These are phyloP conservation scores for Macrophomina phaseolina DNA, from an alignment of 2,329 filamentous ascomycete genomes.

Conservation along the genomic window DNA sequence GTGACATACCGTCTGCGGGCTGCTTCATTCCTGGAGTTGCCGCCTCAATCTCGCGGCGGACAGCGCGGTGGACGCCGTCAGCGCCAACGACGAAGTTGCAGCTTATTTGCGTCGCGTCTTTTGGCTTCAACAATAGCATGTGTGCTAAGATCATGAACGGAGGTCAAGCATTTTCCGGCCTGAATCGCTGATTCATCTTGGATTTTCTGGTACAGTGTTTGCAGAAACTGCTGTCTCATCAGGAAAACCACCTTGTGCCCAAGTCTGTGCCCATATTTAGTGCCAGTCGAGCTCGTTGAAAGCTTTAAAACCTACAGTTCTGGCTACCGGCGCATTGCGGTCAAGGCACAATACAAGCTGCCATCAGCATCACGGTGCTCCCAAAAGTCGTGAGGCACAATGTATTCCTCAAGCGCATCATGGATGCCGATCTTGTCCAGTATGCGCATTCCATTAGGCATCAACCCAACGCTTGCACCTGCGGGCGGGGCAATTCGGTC, in stretches of 20 bases:
- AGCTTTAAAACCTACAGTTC: background rate
- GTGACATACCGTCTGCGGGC: slow-evolving; percentile 4
- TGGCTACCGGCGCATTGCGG: slow-evolving; percentile 24
- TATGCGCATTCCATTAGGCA: slow-evolving; percentile 26
- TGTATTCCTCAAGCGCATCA: slow-evolving; percentile 8
- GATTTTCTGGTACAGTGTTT: slow-evolving; percentile 35
- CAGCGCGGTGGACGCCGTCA: slow-evolving; percentile 23
- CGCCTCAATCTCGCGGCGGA: slow-evolving; percentile 25
- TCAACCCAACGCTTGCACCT: slow-evolving; percentile 24
- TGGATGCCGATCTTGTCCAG: slow-evolving; percentile 24
- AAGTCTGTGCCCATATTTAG: background rate
- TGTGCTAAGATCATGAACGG: background rate
- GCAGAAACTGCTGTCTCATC: slow-evolving; percentile 36
- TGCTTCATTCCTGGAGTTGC: background rate
- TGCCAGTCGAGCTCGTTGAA: too few species aligned
- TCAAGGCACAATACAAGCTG: slow-evolving; percentile 27
- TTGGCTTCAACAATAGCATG: background rate
- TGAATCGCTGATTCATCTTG: slow-evolving; percentile 33
- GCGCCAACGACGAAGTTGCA: slow-evolving; percentile 28
- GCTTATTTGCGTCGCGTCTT: slow-evolving; percentile 16
- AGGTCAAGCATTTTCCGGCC: slow-evolving; percentile 27
- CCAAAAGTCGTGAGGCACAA: background rate
- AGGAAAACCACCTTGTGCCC: slow-evolving; percentile 31
- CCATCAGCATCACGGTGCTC: slow-evolving; percentile 24
- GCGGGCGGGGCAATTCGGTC: slow-evolving; percentile 7